Conservation (phyloP, 306 rosid genomes). For the Alnus rubra region DNA sequence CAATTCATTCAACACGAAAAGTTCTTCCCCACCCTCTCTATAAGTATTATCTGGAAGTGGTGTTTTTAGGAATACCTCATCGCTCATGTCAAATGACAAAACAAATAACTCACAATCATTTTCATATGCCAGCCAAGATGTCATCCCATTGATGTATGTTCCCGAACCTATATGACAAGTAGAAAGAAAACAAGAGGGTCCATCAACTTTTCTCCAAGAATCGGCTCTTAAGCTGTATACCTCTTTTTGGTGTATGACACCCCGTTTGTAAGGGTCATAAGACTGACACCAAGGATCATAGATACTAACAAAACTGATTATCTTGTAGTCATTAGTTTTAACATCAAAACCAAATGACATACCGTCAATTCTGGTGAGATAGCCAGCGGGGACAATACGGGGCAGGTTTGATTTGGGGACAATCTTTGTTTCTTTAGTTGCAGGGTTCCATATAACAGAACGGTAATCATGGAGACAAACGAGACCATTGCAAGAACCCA, state of each 20-base stretch:
- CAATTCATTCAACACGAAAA: not conserved
- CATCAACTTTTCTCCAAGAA: too few relatives aligned
- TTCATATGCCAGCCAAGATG: not conserved
- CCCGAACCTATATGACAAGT: too few relatives aligned
- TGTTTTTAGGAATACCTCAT: not conserved
- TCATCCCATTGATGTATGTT: not conserved
- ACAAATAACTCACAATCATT: not conserved
- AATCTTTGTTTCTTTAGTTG: not conserved
- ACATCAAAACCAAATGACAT: not conserved
- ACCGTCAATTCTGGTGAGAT: not conserved
- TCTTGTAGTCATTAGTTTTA: not conserved
- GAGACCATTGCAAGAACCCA: not conserved
- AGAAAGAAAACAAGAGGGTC: too few relatives aligned
- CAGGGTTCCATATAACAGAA: not conserved
- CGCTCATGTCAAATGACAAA: not conserved
- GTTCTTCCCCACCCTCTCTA: not conserved
- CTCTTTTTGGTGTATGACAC: not conserved
- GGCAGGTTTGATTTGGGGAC: not conserved
- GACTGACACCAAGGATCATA: too few relatives aligned
- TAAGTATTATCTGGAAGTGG: not conserved
- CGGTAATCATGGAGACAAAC: not conserved
- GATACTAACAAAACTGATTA: not conserved
- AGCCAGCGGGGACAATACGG: not conserved
- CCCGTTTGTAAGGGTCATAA: too few relatives aligned
- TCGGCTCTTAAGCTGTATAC: not conserved